A percentile compares a stretch with the other conserved stretches of the same genome.
Evolutionary conservation across 495 filamentous ascomycete species (phyloP).

Genomic region (Trichoderma orchidacearum): DNA sequence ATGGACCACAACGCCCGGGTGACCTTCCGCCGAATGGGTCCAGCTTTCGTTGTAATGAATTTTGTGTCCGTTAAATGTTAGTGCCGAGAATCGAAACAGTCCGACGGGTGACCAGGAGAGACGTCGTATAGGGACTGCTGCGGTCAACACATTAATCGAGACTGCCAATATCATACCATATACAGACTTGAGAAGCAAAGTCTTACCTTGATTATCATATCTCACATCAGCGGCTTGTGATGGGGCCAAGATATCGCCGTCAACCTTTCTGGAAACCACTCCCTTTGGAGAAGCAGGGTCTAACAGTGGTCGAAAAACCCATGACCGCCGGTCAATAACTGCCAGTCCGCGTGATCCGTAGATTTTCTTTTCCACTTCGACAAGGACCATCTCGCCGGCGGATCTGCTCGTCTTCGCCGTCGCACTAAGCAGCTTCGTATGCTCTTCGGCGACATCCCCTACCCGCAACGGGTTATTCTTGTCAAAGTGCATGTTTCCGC

Average conservation of each 20-base stretch:
- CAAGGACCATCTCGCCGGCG: slow-evolving; percentile 51
- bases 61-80: slow-evolving; percentile 62
- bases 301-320: slow-evolving; percentile 44
- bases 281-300: slow-evolving; percentile 5
- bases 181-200: not conserved
- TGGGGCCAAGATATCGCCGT: not conserved
- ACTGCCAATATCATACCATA: not conserved
- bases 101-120: slow-evolving; percentile 39
- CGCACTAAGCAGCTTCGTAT: slow-evolving; percentile 36
- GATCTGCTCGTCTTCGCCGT: slow-evolving; percentile 36
- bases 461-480: slow-evolving; percentile 11
- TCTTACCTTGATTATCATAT: not conserved
- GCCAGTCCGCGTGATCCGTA: slow-evolving; percentile 34
- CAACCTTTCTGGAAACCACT: not conserved
- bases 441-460: slow-evolving; percentile 41
- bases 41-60: slow-evolving; percentile 55
- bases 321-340: slow-evolving; percentile 43
- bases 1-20: slow-evolving; percentile 47
- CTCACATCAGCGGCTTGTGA: slow-evolving; percentile 7
- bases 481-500: slow-evolving; percentile 41
- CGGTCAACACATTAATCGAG: not conserved
- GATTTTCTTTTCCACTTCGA: slow-evolving; percentile 48
- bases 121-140: slow-evolving; percentile 11
- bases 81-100: slow-evolving; percentile 57
- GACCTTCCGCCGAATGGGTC: slow-evolving; percentile 45